A percentile compares a stretch with the other conserved stretches of the same genome.
These are phyloP conservation scores for Chytridiales sp. DNA, from an alignment of 371 early-diverging fungal species.

Conservation along the genomic window DNA sequence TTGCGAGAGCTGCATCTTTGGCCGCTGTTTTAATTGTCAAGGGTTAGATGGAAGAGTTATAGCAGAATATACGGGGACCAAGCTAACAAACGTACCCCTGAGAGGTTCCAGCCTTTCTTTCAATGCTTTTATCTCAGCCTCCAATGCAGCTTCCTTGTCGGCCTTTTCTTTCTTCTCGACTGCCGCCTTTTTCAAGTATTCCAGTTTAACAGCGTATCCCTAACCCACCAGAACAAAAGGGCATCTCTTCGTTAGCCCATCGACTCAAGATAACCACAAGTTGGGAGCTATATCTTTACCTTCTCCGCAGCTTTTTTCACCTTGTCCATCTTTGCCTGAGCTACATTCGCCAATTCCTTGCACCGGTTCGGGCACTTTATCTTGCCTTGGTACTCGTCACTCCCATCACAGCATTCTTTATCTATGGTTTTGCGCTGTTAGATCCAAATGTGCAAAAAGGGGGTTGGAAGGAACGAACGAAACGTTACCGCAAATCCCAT, in stretches of 20 bases:
- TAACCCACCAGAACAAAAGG: neutral
- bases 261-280: neutral
- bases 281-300: no score
- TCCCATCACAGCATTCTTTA: constrained; percentile 91
- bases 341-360: constrained; percentile 48
- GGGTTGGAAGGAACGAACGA: neutral
- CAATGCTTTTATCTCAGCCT: constrained; percentile 1
- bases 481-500: constrained; percentile 82
- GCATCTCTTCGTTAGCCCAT: neutral
- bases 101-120: neutral
- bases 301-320: constrained; percentile 3
- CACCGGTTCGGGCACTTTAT: constrained; percentile 75
- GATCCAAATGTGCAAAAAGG: neutral
- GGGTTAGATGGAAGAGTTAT: constrained; percentile 6
- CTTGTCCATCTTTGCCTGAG: constrained; percentile 8
- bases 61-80: constrained; percentile 1
- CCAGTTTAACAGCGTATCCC: constrained; percentile 20
- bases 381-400: constrained; percentile 71
- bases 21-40: neutral
- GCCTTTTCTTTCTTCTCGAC: constrained; percentile 9
- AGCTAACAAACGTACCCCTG: constrained; percentile 1
- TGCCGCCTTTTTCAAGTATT: constrained; percentile 6
- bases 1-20: neutral
- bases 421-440: constrained; percentile 45
- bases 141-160: constrained; percentile 10